phyloP scores from a whole-genome alignment of 2,329 filamentous ascomycete species.

The Alternaria viburni region DNA sequence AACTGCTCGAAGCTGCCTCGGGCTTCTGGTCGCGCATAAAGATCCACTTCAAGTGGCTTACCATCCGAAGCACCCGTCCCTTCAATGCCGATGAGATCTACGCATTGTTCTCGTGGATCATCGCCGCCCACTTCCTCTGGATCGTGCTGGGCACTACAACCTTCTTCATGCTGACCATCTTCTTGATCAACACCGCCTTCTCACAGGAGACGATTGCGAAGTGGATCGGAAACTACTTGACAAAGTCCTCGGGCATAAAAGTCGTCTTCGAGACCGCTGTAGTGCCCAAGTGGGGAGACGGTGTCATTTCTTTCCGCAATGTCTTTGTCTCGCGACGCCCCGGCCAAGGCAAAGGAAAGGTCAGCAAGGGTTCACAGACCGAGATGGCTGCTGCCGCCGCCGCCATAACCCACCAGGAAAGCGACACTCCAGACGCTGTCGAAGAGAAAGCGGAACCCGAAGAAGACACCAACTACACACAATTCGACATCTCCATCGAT shows the following conservation, averaged over 20 bases:
- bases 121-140: conserved; percentile 93
- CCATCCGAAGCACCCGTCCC: conserved; percentile 88
- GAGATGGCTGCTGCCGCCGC: conserved; percentile 86
- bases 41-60: conserved; percentile 97
- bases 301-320: conserved; percentile 95
- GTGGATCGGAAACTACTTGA: conserved; percentile 95
- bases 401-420: conserved; percentile 63
- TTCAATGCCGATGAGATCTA: conserved; percentile 98
- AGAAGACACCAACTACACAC: conserved; percentile 96
- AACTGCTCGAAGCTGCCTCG: conserved; percentile 86
- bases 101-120: conserved; percentile 92
- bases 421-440: conserved; percentile 33
- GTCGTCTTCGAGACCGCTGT: conserved; percentile 98
- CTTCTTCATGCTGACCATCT: conserved; percentile 90
- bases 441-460: conserved; percentile 59
- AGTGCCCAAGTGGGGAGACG: conserved; percentile 92
- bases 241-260: conserved; percentile 88
- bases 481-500: conserved; percentile 94
- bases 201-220: conserved; percentile 94
- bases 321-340: conserved; percentile 94
- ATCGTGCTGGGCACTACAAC: conserved; percentile 96
- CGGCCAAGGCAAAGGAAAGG: conserved; percentile 78
- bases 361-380: conserved; percentile 88
- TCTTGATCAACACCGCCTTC: conserved; percentile 93
- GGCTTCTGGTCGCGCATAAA: conserved; percentile 91